Conservation (phyloP, 192 early-diverging fungal genomes). For the Coemansia guatemalensis region DNA sequence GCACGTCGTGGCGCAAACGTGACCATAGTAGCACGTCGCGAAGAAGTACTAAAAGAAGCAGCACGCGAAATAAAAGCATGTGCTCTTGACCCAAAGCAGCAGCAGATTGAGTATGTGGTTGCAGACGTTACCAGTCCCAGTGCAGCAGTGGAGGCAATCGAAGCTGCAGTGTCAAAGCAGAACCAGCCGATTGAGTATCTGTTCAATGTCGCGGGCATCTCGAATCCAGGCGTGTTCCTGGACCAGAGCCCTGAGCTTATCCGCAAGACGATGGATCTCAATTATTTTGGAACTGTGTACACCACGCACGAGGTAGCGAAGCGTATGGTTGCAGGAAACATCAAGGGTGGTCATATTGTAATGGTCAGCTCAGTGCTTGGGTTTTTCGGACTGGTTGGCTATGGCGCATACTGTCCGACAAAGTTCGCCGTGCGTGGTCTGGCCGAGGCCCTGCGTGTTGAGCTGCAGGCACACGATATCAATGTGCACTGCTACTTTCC, state of each 20-base stretch:
- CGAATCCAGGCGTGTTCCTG: slow-evolving; percentile 64
- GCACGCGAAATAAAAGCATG: slow-evolving; percentile 56
- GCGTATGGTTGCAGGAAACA: slow-evolving; percentile 59
- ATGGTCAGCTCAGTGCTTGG: slow-evolving; percentile 69
- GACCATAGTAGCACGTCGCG: slow-evolving; percentile 63
- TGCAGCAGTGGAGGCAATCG: slow-evolving; percentile 57
- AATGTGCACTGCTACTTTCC: slow-evolving; percentile 70
- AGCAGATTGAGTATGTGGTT: slow-evolving; percentile 53
- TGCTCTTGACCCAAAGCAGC: slow-evolving; percentile 39
- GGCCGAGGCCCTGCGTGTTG: slow-evolving; percentile 66
- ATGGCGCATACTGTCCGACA: slow-evolving; percentile 63
- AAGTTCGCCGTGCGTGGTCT: slow-evolving; percentile 74
- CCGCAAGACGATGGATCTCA: slow-evolving; percentile 59
- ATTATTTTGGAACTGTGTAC: slow-evolving; percentile 67
- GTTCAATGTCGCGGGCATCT: slow-evolving; percentile 37
- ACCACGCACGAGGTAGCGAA: slow-evolving; percentile 64
- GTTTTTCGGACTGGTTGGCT: slow-evolving; percentile 69
- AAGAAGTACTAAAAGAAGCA: slow-evolving; percentile 51
- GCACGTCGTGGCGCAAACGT: slow-evolving; percentile 69
- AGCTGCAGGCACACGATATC: slow-evolving; percentile 64
- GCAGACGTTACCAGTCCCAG: slow-evolving; percentile 63
- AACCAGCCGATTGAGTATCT: slow-evolving; percentile 56
- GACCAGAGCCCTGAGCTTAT: slow-evolving; percentile 62
- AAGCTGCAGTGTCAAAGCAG: slow-evolving; percentile 56
- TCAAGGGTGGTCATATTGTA: slow-evolving; percentile 63